These are phyloP conservation scores for Zymoseptoria passerinii DNA, from an alignment of 2,329 filamentous ascomycete genomes.

Conservation along the genomic window DNA sequence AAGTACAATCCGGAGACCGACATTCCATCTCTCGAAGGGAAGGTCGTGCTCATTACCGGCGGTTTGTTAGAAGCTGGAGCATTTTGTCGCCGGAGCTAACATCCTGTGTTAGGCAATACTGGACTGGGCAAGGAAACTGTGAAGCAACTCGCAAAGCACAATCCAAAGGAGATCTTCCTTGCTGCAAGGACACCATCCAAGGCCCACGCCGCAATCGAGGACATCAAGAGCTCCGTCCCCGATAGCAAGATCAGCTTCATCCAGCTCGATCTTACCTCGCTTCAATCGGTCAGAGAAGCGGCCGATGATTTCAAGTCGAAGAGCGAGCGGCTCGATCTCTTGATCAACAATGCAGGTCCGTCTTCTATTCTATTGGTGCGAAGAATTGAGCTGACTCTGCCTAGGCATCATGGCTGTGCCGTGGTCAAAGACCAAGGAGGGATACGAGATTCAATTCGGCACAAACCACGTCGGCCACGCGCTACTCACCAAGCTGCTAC, in stretches of 20 bases:
- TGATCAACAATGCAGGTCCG: slow-evolving; percentile 22
- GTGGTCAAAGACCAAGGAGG: slow-evolving; percentile 36
- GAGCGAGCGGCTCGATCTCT: slow-evolving; percentile 32
- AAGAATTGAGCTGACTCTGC: not conserved
- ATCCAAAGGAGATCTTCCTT: slow-evolving; percentile 41
- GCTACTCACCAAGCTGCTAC: slow-evolving; percentile 39
- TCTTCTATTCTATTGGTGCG: not conserved
- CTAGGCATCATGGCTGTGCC: slow-evolving; percentile 35
- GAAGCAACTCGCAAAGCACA: slow-evolving; percentile 38
- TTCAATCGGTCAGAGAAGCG: slow-evolving; percentile 42
- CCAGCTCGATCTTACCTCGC: slow-evolving; percentile 43
- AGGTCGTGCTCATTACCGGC: slow-evolving; percentile 26
- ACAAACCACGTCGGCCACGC: slow-evolving; percentile 46
- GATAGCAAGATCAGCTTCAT: slow-evolving; percentile 37
- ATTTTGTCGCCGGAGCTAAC: not conserved
- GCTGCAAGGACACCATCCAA: slow-evolving; percentile 38
- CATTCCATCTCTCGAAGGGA: slow-evolving; percentile 27
- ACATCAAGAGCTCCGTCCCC: slow-evolving; percentile 31
- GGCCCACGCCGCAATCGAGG: slow-evolving; percentile 34
- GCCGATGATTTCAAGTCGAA: slow-evolving; percentile 32
- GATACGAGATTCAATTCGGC: slow-evolving; percentile 45
- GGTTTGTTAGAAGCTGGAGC: slow-evolving; percentile 1
- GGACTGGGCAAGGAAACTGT: slow-evolving; percentile 43
- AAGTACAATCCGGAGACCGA: slow-evolving; percentile 24
- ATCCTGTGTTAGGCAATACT: slow-evolving; percentile 29